Evolutionary conservation across 1,139 yeast genomes (phyloP).

Genomic region (Pneumocystis canis): DNA sequence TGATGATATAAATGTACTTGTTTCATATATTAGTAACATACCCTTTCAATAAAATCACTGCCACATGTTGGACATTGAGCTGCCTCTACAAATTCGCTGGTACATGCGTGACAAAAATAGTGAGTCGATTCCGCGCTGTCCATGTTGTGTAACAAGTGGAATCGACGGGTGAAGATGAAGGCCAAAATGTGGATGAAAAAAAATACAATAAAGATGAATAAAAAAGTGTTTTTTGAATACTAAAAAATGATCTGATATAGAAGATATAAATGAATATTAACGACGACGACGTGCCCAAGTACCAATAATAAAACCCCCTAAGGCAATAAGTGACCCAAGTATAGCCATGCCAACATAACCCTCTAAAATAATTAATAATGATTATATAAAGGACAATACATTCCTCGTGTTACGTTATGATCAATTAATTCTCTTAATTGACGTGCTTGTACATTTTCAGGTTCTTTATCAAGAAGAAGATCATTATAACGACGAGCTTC

Average conservation of each 20-base stretch:
- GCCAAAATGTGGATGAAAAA: not conserved
- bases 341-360: conserved; percentile 80
- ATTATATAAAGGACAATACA: not conserved
- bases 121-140: not conserved
- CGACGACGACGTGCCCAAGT: not conserved
- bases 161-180: not conserved
- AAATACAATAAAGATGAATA: not conserved
- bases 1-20: no score
- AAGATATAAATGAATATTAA: not conserved
- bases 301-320: not conserved
- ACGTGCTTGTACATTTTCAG: conserved; percentile 64
- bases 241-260: not conserved
- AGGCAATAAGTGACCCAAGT: conserved; percentile 55
- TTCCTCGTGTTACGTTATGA: conserved; percentile 56
- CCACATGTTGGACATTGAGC: conserved; percentile 4
- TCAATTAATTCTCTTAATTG: conserved; percentile 64
- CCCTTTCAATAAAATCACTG: conserved; percentile 5
- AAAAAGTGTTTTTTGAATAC: not conserved
- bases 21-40: not conserved
- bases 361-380: conserved; percentile 27
- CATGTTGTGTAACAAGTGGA: not conserved
- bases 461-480: conserved; percentile 60
- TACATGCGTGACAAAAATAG: conserved; percentile 5
- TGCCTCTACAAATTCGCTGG: not conserved
- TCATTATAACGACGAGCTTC: conserved; percentile 81